Evolutionary conservation across 345 rosid genomes (phyloP), one percentile per base, ranked within the genome.

Genomic region (Bruguiera parviflora): DNA sequence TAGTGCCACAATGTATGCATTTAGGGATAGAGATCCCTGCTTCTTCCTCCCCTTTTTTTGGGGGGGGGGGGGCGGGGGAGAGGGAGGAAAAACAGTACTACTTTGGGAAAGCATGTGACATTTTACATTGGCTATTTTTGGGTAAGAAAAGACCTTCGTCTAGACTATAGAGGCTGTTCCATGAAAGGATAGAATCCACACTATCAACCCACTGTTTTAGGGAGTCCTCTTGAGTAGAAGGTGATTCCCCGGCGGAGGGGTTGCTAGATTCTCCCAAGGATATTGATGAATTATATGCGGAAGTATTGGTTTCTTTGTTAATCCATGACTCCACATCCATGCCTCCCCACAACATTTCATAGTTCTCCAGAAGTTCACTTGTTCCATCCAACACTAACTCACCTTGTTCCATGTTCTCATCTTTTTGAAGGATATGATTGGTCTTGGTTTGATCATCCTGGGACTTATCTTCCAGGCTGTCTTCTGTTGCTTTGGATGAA

Each of bases 181-280:
- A 88, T 19, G 84, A 77, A 32, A 90, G 73, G 35, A 86, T 68
- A 59, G 91, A 86, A 73, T 88, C 92, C 47, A 75, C 83, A 68
- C 84, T 71, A 43, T 84, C 88, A 69, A 84, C 75, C 89, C 88
- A 83, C 55, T 84, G 86, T 33, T 77, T 77, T 56, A 82, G 27
- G 28, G 76, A 71, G 29, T 75, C 78, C 31, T 83, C 78, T 21
- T 71, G 86, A 58, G 77, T 25, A 72, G 80, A 63, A 18, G 29
- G 70, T 8, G 83, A 76, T 63, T 79, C 79, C 33, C 76, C 71
- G 51, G 72, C 58, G 24, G 74, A 62, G 53, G 72, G 58, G 56
- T 71, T 57, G 73, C 64, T 58, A 8, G 72, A 79, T 37, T 87
- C 81, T 57, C 80, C 84, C 39, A 69, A 0, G 9, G 85, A 73